phyloP scores from a whole-genome alignment of 805 yeast genomes.

The Phaffomyces opuntiae region DNA sequence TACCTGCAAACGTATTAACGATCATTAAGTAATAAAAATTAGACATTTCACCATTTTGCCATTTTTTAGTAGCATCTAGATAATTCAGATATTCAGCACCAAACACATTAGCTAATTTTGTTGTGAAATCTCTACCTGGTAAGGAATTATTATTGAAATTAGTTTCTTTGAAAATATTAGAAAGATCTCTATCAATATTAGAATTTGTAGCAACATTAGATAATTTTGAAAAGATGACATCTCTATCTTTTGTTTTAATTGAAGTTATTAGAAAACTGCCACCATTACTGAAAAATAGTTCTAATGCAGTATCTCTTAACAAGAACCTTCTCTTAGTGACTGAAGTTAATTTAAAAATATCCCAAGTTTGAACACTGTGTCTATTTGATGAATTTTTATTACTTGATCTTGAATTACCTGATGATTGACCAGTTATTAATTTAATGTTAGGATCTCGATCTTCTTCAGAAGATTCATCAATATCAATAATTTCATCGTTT shows the following conservation, averaged over 20 bases:
- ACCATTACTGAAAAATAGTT: conserved; percentile 68
- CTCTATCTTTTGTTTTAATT: conserved; percentile 44
- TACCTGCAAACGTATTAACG: conserved; percentile 76
- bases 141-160: conserved; percentile 26
- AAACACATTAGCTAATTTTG: conserved; percentile 41
- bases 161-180: conserved; percentile 45
- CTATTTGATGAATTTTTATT: conserved; percentile 12
- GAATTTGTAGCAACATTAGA: conserved; percentile 41
- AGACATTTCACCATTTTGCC: conserved; percentile 75
- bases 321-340: conserved; percentile 71
- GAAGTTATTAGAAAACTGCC: conserved; percentile 65
- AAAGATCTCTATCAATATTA: conserved; percentile 48
- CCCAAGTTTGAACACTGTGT: conserved; percentile 56
- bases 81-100: conserved; percentile 28
- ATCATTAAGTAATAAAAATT: conserved; percentile 78
- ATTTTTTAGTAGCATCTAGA: conserved; percentile 52
- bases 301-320: conserved; percentile 74
- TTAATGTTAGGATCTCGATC: conserved; percentile 65
- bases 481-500: conserved; percentile 53
- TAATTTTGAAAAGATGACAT: conserved; percentile 44
- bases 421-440: conserved; percentile 47
- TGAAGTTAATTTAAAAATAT: conserved; percentile 48
- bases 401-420: background rate
- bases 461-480: conserved; percentile 54
- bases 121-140: conserved; percentile 28